Evolutionary conservation across 225 moss, liverwort and hornwort genomes (phyloP), one percentile per base, ranked within the genome.

Genomic region (Bryum argenteum): DNA sequence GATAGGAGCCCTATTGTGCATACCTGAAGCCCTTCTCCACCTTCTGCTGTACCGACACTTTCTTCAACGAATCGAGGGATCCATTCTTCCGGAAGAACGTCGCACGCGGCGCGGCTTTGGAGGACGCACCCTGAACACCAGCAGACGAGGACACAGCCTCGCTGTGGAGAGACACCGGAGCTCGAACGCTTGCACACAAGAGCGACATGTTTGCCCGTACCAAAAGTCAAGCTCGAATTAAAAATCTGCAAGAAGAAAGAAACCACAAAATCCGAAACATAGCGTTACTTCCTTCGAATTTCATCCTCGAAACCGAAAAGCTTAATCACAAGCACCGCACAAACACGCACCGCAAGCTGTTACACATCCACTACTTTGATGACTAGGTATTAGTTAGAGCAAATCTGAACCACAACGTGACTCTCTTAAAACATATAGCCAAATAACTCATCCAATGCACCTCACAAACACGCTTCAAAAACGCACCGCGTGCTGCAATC

Each of bases 21-120:
- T 53, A 86, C 86, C 86, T 86, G 24, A 77, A 67, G 37, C 72
- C 65, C 77, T 55, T 61, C 55, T 72, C 41, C 38, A 68, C 54
- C 65, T 56, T 71, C 10, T 38, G 69, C 17, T 65, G 77, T 21
- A 69, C 61, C 43, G 58, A 72, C 37, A 71, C 51, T 53, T 77
- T 83, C 67, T 62, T 77, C 23, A 75, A 71, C 37, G 67, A 60
- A 11, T 65, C 80, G 16, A 56, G 51, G 4, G 60, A 48, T 48
- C 2, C 64, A 43, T 62, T 68, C 44, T 74, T 58, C 61, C 77
- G 77, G 6, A 78, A 57, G 26, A 71, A 62, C 40, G 11, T 78
- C 45, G 61, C 51, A 24, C 78, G 78, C 43, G 52, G 48, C 33
- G 72, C 57, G 21, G 55, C 77, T 78, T 47, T 53, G n/a, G 16